Base-by-base conservation (phyloP, 2,329 filamentous ascomycete genomes). In the Penicillium thymicola region DNA sequence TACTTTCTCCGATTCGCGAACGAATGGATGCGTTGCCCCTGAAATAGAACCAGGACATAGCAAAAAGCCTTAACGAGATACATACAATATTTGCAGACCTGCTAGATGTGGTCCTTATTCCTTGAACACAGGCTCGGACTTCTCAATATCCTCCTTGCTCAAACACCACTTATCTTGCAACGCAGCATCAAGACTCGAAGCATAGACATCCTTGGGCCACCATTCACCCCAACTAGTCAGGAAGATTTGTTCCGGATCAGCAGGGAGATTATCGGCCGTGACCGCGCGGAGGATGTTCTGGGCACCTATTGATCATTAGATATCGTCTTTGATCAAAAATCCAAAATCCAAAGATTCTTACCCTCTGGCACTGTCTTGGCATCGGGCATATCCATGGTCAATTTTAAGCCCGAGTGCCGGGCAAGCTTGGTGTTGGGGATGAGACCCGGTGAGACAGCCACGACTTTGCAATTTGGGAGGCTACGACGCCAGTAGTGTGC, bases 191-290 rank as follows among this genome's bases (percentile, higher is more conserved):
- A 68, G 53, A 13, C 61, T 65, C 14, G 59, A 5, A 6, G 57
- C 53, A 55, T 65, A 65, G 25, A 67, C 65, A 57, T 67, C 61
- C 54, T 56, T 65, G 4, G 66, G 58, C 65, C 66, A 68, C 65
- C 66, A 68, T 45, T 68, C 65, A n/a, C 66, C 66, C 66, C 66
- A 68, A 40, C 65, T 68, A 25, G 66, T 68, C 55, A 68, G 41
- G 47, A 68, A 65, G 16, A 68, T 59, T 36, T 67, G 65, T 40
- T 68, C 57, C 0, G 64, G 65, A 32, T 68, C 63, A 7, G 47
- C 45, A 3, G 66, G 66, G 11, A 68, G 21, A 27, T 68, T 57
- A 2, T 51, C 59, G 9, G 37, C 49, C 2, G 49, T 53, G 36
- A 65, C 59, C 3, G 65, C 66, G 23, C 60, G 62, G 7, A 67